A percentile compares a stretch with the other conserved stretches of the same genome.
Evolutionary conservation across 2,329 filamentous ascomycete genomes (phyloP).

Genomic region (Phaeosphaeria sp.): DNA sequence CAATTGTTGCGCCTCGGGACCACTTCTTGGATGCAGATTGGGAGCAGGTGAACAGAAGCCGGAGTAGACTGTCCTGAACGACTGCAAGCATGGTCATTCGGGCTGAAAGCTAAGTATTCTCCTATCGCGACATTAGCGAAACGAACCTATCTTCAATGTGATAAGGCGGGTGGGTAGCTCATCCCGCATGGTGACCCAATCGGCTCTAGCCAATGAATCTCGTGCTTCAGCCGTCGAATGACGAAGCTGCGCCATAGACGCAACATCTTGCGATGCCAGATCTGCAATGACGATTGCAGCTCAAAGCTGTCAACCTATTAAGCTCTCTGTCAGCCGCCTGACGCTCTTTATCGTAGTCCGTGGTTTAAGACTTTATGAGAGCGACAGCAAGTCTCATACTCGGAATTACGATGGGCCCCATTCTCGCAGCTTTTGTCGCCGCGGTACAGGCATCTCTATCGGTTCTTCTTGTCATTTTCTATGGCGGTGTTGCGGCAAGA

Average conservation of each 20-base stretch:
- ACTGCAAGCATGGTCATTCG: too few species aligned
- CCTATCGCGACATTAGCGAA: too few species aligned
- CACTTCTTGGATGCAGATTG: neutral
- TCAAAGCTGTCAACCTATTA: slow-evolving; percentile 1
- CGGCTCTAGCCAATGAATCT: slow-evolving; percentile 12
- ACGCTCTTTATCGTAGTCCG: neutral
- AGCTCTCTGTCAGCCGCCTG: neutral
- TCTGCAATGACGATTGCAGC: slow-evolving; percentile 7
- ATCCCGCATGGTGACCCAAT: slow-evolving; percentile 11
- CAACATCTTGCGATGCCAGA: slow-evolving; percentile 6
- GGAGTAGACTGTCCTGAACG: too few species aligned
- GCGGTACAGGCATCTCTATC: slow-evolving; percentile 62
- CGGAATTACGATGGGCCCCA: slow-evolving; percentile 3
- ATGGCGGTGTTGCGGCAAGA: slow-evolving; percentile 57
- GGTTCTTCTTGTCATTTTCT: slow-evolving; percentile 60
- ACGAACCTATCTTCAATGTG: neutral
- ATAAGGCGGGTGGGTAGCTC: neutral
- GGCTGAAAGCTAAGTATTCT: too few species aligned
- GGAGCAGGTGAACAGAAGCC: too few species aligned
- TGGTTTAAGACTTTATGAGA: neutral
- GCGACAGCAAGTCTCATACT: neutral
- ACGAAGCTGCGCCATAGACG: slow-evolving; percentile 12
- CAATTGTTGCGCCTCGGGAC: neutral
- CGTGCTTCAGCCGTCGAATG: slow-evolving; percentile 18
- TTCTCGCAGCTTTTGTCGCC: slow-evolving; percentile 54